These are phyloP conservation scores for Trichoderma koningiopsis DNA, from an alignment of 2,329 filamentous ascomycete genomes.

Conservation along the genomic window DNA sequence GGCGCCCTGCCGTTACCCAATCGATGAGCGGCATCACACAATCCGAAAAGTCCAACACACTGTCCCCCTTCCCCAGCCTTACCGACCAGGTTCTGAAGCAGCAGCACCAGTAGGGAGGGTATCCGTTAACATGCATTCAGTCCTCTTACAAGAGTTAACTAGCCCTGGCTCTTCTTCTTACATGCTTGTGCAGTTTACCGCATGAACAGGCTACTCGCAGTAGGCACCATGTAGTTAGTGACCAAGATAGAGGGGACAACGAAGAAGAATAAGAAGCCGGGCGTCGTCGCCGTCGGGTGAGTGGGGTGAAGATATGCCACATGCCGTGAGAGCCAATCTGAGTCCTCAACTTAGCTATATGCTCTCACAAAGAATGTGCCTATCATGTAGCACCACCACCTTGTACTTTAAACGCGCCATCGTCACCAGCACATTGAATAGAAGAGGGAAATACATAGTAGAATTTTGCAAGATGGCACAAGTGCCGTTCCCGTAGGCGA, in stretches of 20 bases:
- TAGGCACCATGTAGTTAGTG: not conserved
- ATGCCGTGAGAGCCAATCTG: not conserved
- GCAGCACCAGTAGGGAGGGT: not conserved
- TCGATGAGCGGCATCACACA: not conserved
- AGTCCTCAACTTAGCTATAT: not conserved
- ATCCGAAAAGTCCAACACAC: conserved; percentile 2
- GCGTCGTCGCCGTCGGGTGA: not conserved
- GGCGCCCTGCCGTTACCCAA: not conserved
- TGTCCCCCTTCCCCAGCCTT: conserved; percentile 13
- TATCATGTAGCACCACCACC: not conserved
- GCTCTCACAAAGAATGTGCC: not conserved
- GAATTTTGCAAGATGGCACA: not conserved
- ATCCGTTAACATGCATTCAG: not conserved
- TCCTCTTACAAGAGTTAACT: not conserved
- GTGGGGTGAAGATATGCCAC: not conserved
- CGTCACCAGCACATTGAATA: not conserved
- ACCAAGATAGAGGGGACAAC: not conserved
- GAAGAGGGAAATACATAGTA: not conserved
- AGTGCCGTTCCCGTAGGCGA: not conserved
- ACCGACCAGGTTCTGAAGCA: not conserved
- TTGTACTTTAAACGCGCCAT: too few species aligned
- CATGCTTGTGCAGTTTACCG: not conserved
- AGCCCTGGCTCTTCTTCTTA: not conserved
- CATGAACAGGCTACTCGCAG: not conserved
- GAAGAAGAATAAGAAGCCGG: not conserved